phyloP scores from a whole-genome alignment of 2,329 filamentous ascomycete genomes.

The Hirsutella minnesotensis region DNA sequence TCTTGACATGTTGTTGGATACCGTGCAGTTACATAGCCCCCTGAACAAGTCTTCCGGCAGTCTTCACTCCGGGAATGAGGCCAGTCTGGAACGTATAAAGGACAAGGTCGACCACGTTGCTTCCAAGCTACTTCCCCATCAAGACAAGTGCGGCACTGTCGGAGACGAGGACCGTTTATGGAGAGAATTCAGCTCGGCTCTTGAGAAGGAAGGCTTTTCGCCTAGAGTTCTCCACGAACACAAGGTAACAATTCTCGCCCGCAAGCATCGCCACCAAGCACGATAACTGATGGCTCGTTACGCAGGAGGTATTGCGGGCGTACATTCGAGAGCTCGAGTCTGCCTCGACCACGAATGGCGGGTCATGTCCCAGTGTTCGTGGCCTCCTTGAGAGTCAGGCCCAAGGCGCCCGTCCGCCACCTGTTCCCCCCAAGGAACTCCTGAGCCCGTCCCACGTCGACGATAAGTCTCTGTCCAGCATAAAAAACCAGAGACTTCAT shows the following conservation, averaged over 20 bases:
- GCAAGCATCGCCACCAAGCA: not conserved
- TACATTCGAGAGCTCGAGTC: slow-evolving; percentile 50
- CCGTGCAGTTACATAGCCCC: slow-evolving; percentile 39
- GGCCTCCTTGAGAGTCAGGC: slow-evolving; percentile 38
- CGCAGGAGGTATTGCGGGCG: slow-evolving; percentile 44
- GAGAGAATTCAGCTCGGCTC: slow-evolving; percentile 45
- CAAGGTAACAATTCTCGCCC: slow-evolving; percentile 32
- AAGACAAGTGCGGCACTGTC: slow-evolving; percentile 22
- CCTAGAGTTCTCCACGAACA: slow-evolving; percentile 41
- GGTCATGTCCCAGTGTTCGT: slow-evolving; percentile 36
- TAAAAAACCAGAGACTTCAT: slow-evolving; percentile 24
- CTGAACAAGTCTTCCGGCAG: slow-evolving; percentile 21
- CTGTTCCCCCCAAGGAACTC: slow-evolving; percentile 7
- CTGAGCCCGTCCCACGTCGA: slow-evolving; percentile 21
- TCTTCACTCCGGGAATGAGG: slow-evolving; percentile 22
- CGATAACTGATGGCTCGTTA: not conserved
- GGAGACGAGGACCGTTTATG: slow-evolving; percentile 42
- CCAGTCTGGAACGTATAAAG: slow-evolving; percentile 41
- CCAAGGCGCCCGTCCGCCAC: slow-evolving; percentile 10
- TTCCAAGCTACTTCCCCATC: slow-evolving; percentile 32
- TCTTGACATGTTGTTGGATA: slow-evolving; percentile 45
- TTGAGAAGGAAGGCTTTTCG: slow-evolving; percentile 47
- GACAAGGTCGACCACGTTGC: slow-evolving; percentile 50
- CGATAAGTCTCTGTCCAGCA: slow-evolving; percentile 28
- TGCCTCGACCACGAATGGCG: slow-evolving; percentile 28